These are phyloP conservation scores for Wallacemonas collosoma DNA, from an alignment of 208 protist species.

Conservation along the genomic window DNA sequence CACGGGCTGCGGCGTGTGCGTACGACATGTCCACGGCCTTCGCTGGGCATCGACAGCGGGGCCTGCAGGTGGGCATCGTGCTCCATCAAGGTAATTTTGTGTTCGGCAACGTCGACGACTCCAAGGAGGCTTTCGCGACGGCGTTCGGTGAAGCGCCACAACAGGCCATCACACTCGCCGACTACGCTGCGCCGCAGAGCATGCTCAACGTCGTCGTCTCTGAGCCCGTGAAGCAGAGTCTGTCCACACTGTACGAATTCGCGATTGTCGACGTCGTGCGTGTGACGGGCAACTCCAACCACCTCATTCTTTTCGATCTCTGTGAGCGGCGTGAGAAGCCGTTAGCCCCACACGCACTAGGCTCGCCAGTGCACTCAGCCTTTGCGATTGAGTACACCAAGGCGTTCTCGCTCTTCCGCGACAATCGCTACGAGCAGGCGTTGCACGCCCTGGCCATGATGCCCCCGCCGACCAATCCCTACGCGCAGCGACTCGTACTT, in stretches of 20 bases:
- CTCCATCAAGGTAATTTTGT: slow-evolving; percentile 81
- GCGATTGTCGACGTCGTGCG: slow-evolving; percentile 83
- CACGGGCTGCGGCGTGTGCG: slow-evolving; percentile 68
- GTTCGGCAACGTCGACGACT: slow-evolving; percentile 79
- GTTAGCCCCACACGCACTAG: slow-evolving; percentile 12
- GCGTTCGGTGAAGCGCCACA: slow-evolving; percentile 74
- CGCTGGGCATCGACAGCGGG: slow-evolving; percentile 45
- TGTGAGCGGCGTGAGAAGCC: slow-evolving; percentile 20
- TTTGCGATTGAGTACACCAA: slow-evolving; percentile 75
- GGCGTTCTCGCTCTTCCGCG: slow-evolving; percentile 74
- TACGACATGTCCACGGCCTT: slow-evolving; percentile 64
- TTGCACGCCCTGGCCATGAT: neutral
- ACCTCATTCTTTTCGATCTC: slow-evolving; percentile 82
- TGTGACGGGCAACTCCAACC: slow-evolving; percentile 39
- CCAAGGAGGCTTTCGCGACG: slow-evolving; percentile 76
- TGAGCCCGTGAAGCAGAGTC: slow-evolving; percentile 78
- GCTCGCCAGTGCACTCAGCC: slow-evolving; percentile 13
- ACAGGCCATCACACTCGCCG: slow-evolving; percentile 56
- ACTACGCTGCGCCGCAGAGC: slow-evolving; percentile 56
- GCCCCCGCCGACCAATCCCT: slow-evolving; percentile 30
- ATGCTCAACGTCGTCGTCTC: slow-evolving; percentile 66
- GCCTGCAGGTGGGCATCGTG: slow-evolving; percentile 76
- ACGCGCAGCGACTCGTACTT: slow-evolving; percentile 34
- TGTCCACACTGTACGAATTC: slow-evolving; percentile 71
- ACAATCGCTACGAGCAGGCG: slow-evolving; percentile 68